Conservation (phyloP, 306 rosid genomes). For the Vicia faba region DNA sequence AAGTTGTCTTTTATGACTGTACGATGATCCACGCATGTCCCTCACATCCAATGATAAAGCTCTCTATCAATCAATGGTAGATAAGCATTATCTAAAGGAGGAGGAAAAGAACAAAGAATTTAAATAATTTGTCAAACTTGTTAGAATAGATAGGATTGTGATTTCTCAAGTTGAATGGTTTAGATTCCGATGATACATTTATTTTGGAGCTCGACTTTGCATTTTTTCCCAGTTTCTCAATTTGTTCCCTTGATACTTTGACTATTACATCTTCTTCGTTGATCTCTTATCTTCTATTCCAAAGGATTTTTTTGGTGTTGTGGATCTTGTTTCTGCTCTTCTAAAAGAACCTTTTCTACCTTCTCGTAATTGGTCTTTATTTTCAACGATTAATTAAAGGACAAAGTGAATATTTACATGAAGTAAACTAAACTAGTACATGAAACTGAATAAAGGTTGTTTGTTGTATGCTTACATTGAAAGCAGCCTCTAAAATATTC, state of each 20-base stretch:
- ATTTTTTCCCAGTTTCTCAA: constrained; percentile 11
- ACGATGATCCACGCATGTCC: no score
- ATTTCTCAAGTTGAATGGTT: constrained; percentile 39
- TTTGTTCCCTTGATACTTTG: constrained; percentile 4
- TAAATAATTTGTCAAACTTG: no score
- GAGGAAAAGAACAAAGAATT: no score
- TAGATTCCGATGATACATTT: background rate
- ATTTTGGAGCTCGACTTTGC: constrained; percentile 17
- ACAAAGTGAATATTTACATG: background rate
- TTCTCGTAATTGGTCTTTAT: constrained; percentile 27
- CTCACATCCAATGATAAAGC: no score
- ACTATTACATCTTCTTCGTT: no score
- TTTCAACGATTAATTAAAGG: background rate
- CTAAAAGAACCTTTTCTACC: background rate
- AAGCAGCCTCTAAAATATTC: constrained; percentile 26
- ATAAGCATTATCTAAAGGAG: no score
- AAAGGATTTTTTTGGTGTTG: background rate
- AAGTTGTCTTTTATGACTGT: no score
- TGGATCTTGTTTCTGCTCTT: background rate
- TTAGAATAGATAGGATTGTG: no score
- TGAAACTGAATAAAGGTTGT: no score
- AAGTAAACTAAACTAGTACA: background rate
- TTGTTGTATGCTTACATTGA: constrained; percentile 25
- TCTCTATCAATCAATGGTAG: no score
- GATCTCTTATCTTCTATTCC: background rate